A percentile compares a stretch with the other conserved stretches of the same genome.
Evolutionary conservation across 2,329 filamentous ascomycete species (phyloP).

Genomic region (Cladosporium sp.): DNA sequence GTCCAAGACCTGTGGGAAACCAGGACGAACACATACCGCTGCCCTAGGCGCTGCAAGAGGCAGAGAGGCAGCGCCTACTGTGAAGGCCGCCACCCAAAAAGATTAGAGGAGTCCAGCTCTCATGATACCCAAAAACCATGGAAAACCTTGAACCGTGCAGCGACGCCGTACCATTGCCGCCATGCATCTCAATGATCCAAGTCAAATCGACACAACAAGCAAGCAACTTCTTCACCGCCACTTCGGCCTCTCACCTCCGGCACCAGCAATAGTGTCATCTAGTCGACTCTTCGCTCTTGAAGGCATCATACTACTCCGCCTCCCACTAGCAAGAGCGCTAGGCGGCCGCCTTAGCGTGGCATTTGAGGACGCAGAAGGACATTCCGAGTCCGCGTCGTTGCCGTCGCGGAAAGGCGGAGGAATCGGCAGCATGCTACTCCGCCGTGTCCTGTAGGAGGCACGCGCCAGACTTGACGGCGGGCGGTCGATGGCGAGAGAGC

Average conservation of each 20-base stretch:
- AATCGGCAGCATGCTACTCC: conserved; percentile 22
- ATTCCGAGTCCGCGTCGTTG: conserved; percentile 29
- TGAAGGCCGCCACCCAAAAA: too few relatives aligned
- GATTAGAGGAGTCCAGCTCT: too few relatives aligned
- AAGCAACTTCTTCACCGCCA: conserved; percentile 15
- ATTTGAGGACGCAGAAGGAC: conserved; percentile 7
- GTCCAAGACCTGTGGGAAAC: too few relatives aligned
- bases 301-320: conserved; percentile 18
- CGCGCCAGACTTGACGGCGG: conserved; percentile 17
- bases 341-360: conserved; percentile 20
- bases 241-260: conserved; percentile 17
- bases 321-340: conserved; percentile 17
- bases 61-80: too few relatives aligned
- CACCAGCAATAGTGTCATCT: conserved; percentile 3
- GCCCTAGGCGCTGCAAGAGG: too few relatives aligned
- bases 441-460: conserved; percentile 13
- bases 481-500: conserved; percentile 15
- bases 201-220: too few relatives aligned
- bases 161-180: too few relatives aligned
- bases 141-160: too few relatives aligned
- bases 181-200: too few relatives aligned
- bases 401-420: conserved; percentile 18
- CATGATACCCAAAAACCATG: too few relatives aligned
- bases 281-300: conserved; percentile 18
- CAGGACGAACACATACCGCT: too few relatives aligned